Evolutionary conservation across 495 filamentous ascomycete species (phyloP).

Genomic region (Halenospora varia): DNA sequence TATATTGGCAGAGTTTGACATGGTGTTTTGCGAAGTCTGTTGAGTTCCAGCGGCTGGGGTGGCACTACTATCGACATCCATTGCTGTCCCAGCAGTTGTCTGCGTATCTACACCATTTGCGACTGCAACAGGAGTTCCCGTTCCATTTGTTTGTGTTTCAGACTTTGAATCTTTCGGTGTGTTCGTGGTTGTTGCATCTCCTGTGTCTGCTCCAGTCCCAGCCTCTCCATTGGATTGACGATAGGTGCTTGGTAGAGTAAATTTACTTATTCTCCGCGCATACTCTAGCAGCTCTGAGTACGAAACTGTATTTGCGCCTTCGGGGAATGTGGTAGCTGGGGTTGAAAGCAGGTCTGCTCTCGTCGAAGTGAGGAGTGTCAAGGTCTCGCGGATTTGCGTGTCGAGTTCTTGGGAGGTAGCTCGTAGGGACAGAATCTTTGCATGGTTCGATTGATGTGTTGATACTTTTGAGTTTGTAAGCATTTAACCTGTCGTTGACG

Average conservation of each 20-base stretch:
- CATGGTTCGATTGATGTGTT: constrained; percentile 64
- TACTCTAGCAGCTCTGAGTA: constrained; percentile 66
- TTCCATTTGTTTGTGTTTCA: constrained; percentile 22
- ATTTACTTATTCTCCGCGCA: constrained; percentile 68
- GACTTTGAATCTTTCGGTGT: constrained; percentile 20
- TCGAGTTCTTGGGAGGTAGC: constrained; percentile 55
- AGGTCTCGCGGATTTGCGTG: constrained; percentile 54
- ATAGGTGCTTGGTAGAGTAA: constrained; percentile 62
- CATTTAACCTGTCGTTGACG: background rate
- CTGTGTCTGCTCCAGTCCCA: constrained; percentile 22
- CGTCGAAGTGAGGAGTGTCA: constrained; percentile 57
- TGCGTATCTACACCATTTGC: constrained; percentile 9
- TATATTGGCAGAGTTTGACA: constrained; percentile 1
- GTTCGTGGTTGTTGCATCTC: constrained; percentile 18
- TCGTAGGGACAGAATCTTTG: constrained; percentile 58
- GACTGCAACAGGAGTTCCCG: constrained; percentile 13
- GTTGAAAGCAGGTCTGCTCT: constrained; percentile 61
- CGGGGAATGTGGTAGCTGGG: constrained; percentile 47
- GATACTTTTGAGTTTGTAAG: constrained; percentile 41
- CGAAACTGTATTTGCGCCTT: constrained; percentile 38
- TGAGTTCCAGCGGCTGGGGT: constrained; percentile 2
- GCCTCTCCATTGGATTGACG: constrained; percentile 20
- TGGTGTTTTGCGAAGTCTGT: constrained; percentile 1
- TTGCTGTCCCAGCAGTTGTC: constrained; percentile 4
- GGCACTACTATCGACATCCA: constrained; percentile 17